phyloP scores from a whole-genome alignment of 192 early-diverging fungal species.

The Coemansia sp. region DNA sequence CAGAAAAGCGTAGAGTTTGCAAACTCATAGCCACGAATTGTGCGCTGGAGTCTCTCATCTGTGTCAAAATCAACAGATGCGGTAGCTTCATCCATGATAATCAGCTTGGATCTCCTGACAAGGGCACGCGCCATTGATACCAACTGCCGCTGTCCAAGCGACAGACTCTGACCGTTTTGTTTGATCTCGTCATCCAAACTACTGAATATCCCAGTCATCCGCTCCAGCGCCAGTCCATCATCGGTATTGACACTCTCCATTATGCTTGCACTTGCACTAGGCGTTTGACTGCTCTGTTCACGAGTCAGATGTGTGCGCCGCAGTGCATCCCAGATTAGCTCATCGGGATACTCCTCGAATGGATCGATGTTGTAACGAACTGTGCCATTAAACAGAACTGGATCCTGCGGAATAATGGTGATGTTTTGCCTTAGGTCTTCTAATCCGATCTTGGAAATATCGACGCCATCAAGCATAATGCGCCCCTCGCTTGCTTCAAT shows the following conservation, averaged over 20 bases:
- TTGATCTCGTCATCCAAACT: too few species aligned
- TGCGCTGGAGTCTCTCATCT: too few species aligned
- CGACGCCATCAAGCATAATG: conserved; percentile 71
- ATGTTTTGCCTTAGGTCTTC: conserved; percentile 72
- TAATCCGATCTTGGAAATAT: conserved; percentile 71
- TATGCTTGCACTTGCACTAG: background rate
- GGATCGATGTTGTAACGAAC: conserved; percentile 87
- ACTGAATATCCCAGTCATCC: too few species aligned
- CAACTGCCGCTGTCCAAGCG: too few species aligned
- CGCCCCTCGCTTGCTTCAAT: conserved; percentile 64
- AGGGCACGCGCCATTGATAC: too few species aligned
- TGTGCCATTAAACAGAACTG: too few species aligned
- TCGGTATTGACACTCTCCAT: conserved; percentile 33
- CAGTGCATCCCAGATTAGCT: too few species aligned
- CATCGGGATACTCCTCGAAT: conserved; percentile 71
- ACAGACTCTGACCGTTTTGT: too few species aligned
- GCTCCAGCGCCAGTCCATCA: conserved; percentile 66
- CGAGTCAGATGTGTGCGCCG: conserved; percentile 70
- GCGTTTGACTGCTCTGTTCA: conserved; percentile 3
- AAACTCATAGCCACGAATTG: too few species aligned
- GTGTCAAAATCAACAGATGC: too few species aligned
- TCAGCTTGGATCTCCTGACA: too few species aligned
- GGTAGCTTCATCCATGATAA: too few species aligned
- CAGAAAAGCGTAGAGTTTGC: conserved; percentile 82
- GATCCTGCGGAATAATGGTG: conserved; percentile 89